A percentile compares a stretch with the other conserved stretches of the same genome.
Evolutionary conservation across 2,329 filamentous ascomycete species (phyloP).

Genomic region (Fulvia fulva): DNA sequence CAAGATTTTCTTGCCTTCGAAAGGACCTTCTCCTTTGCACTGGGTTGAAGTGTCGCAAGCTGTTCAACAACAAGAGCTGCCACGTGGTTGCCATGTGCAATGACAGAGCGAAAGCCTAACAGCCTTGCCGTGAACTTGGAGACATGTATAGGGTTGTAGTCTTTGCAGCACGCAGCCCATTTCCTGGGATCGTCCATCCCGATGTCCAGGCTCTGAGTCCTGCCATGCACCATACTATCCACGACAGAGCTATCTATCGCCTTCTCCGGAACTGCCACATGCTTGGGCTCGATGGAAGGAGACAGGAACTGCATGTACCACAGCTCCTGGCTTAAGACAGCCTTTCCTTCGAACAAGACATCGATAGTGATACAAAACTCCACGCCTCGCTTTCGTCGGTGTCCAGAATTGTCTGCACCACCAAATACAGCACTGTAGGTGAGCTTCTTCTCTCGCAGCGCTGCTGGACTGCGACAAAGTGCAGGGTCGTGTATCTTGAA

Average conservation of each 20-base stretch:
- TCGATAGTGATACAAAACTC: conserved; percentile 17
- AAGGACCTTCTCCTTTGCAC: not conserved
- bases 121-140: conserved; percentile 11
- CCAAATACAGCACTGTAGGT: conserved; percentile 13
- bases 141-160: conserved; percentile 23
- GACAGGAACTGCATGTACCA: conserved; percentile 16
- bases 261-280: not conserved
- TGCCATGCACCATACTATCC: not conserved
- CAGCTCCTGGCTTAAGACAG: conserved; percentile 10
- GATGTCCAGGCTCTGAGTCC: not conserved
- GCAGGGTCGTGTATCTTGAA: conserved; percentile 10
- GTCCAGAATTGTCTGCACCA: conserved; percentile 5
- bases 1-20: not conserved
- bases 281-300: conserved; percentile 2
- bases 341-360: not conserved
- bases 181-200: conserved; percentile 7
- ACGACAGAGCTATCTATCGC: not conserved
- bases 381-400: conserved; percentile 16
- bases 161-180: conserved; percentile 19
- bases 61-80: conserved; percentile 12
- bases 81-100: conserved; percentile 22
- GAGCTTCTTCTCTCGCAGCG: not conserved
- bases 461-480: conserved; percentile 4
- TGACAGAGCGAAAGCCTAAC: conserved; percentile 16
- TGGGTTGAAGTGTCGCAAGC: not conserved